Percentiles rank a stretch among this genome's conserved stretches.
Evolutionary conservation across 371 early-diverging fungal genomes (phyloP).

Genomic region (Actinomucor elegans): DNA sequence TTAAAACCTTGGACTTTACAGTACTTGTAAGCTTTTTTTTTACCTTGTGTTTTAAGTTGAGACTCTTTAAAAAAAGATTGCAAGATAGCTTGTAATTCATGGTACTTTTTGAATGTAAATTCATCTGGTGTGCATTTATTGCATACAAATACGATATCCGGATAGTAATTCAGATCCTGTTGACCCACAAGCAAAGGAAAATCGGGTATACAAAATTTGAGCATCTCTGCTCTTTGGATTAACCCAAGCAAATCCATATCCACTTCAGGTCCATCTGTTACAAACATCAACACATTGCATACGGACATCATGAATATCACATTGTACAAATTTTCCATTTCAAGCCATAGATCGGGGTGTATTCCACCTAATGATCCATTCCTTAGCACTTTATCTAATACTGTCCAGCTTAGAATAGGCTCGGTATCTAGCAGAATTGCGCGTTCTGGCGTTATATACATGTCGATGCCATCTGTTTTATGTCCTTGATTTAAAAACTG

Average conservation of each 20-base stretch:
- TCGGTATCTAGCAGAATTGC: constrained; percentile 72
- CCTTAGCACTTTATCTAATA: constrained; percentile 53
- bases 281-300: constrained; percentile 69
- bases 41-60: constrained; percentile 46
- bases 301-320: constrained; percentile 62
- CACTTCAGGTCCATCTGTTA: constrained; percentile 53
- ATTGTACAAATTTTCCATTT: constrained; percentile 54
- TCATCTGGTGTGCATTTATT: constrained; percentile 42
- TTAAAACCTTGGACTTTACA: too few species aligned
- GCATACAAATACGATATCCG: constrained; percentile 52
- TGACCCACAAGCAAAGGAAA: constrained; percentile 32
- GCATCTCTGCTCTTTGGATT: constrained; percentile 52
- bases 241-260: constrained; percentile 45
- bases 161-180: constrained; percentile 36
- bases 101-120: constrained; percentile 30
- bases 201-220: constrained; percentile 51
- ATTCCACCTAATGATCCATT: constrained; percentile 42
- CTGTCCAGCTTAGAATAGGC: constrained; percentile 56
- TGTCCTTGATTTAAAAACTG: constrained; percentile 46
- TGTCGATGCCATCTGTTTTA: constrained; percentile 68
- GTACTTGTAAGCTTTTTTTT: too few species aligned
- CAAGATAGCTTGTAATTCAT: constrained; percentile 19
- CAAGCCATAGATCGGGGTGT: constrained; percentile 56
- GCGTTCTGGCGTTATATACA: constrained; percentile 72
- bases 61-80: constrained; percentile 34